Evolutionary conservation across 805 yeast genomes (phyloP), one percentile per base, ranked within the genome.

Genomic region (Cyberlindnera veronae): DNA sequence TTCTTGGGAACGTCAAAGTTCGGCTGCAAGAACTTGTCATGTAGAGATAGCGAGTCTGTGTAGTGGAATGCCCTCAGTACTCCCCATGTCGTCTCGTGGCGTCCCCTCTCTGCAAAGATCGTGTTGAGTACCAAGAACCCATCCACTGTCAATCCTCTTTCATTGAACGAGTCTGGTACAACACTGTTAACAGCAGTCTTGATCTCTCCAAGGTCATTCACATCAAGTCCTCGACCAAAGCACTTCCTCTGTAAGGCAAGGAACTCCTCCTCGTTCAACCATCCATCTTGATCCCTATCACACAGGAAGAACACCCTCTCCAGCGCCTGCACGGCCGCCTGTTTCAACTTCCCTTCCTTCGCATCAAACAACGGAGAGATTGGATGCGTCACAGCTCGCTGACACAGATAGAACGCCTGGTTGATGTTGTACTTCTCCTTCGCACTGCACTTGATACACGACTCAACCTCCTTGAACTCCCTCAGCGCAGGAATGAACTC

Each of bases 81-180:
- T 0, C 96, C 95, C 99, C 99, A 93, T 0, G 88, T 83, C 0
- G 98, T 93, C 58, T 93, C 99, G 60, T 93, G 98, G 23, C 98
- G 69, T 0, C 99, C 99, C 27, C 77, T 77, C 50, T 88, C 95
- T 1, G 95, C 95, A 59, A 84, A 93, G 19, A 86, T 63, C 55
- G 82, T 84, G 61, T 87, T 89, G 38, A 93, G 66, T 1, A 78
- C 65, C 3, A 93, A 63, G 54, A 93, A 93, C 0, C 95, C 98
- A 33, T 75, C 77, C 37, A 71, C 74, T 0, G 86, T 75, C 3
- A 91, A 66, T 0, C 95, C 95, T 35, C 60, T 63, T 0, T 55
- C 64, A 1, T 57, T 51, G 18, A 57, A 60, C 49, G 69, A 56
- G 38, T 66, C 57, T 23, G 61, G 50, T 42, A 64, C 44, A 47